Percentiles rank a stretch among this genome's conserved stretches.
Evolutionary conservation across 1,139 yeast genomes (phyloP).

Genomic region (Diutina catenulata): DNA sequence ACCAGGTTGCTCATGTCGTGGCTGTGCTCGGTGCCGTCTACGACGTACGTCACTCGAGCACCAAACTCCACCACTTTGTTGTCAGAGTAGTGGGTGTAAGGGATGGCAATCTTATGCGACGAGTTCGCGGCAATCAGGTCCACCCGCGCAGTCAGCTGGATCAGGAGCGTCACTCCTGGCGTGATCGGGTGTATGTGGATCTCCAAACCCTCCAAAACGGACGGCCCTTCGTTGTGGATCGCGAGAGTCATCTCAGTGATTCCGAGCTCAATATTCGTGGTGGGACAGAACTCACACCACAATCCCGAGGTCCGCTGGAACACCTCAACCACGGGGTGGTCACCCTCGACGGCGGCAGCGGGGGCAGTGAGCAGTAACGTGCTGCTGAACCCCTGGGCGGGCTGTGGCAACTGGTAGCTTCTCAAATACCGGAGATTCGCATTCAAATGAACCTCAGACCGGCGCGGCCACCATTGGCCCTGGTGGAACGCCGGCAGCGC

Average conservation of each 20-base stretch:
- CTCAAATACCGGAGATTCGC: no score
- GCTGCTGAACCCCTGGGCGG: no score
- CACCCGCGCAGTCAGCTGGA: background rate
- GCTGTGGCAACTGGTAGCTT: no score
- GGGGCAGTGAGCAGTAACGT: no score
- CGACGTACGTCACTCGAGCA: conserved; percentile 21
- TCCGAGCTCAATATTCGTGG: conserved; percentile 14
- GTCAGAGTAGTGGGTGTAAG: conserved; percentile 17
- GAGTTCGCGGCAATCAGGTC: background rate
- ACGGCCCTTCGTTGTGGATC: conserved; percentile 13
- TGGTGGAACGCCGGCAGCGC: no score
- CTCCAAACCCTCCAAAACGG: conserved; percentile 6
- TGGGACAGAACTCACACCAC: conserved; percentile 14
- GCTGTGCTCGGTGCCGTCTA: conserved; percentile 7
- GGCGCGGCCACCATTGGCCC: no score
- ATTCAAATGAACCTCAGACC: no score
- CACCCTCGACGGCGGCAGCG: no score
- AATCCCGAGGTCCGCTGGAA: conserved; percentile 14
- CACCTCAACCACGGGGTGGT: no score
- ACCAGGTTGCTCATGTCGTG: conserved; percentile 11
- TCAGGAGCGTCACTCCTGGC: conserved; percentile 8
- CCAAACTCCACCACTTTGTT: conserved; percentile 17
- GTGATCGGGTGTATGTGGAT: conserved; percentile 11
- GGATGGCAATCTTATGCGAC: conserved; percentile 7
- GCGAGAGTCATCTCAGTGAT: conserved; percentile 13